phyloP scores from a whole-genome alignment of 768 basidiomycete genomes.

The Kwoniella shandongensis region DNA sequence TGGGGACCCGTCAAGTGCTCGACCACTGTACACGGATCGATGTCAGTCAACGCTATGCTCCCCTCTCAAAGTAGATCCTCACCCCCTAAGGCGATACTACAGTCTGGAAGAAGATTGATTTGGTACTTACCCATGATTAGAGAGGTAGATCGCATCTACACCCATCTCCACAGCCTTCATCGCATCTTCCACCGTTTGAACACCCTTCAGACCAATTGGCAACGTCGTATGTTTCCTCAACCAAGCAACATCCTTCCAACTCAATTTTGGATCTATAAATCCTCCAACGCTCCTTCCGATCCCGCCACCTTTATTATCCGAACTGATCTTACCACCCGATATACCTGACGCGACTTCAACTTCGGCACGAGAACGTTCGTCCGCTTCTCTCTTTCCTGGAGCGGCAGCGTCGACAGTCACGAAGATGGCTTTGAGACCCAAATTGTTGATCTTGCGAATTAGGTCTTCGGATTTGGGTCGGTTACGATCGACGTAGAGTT shows the following conservation, averaged over 20 bases:
- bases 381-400: constrained; percentile 52
- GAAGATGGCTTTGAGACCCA: constrained; percentile 51
- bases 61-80: too few species aligned
- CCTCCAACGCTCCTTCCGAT: constrained; percentile 52
- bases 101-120: too few species aligned
- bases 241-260: constrained; percentile 60
- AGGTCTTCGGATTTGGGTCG: constrained; percentile 51
- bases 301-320: constrained; percentile 51
- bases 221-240: constrained; percentile 55
- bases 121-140: constrained; percentile 71
- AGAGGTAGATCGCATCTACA: constrained; percentile 81
- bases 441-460: constrained; percentile 42
- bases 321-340: constrained; percentile 50
- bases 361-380: constrained; percentile 50
- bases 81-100: too few species aligned
- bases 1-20: constrained; percentile 39
- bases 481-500: constrained; percentile 51
- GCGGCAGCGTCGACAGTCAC: constrained; percentile 53
- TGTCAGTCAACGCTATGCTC: constrained; percentile 2
- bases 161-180: constrained; percentile 79
- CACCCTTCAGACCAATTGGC: constrained; percentile 58
- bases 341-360: constrained; percentile 52
- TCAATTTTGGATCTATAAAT: constrained; percentile 52
- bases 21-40: constrained; percentile 14
- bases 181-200: constrained; percentile 67